Evolutionary conservation across 805 yeast species (phyloP).

Genomic region (Teunomyces tritomae): DNA sequence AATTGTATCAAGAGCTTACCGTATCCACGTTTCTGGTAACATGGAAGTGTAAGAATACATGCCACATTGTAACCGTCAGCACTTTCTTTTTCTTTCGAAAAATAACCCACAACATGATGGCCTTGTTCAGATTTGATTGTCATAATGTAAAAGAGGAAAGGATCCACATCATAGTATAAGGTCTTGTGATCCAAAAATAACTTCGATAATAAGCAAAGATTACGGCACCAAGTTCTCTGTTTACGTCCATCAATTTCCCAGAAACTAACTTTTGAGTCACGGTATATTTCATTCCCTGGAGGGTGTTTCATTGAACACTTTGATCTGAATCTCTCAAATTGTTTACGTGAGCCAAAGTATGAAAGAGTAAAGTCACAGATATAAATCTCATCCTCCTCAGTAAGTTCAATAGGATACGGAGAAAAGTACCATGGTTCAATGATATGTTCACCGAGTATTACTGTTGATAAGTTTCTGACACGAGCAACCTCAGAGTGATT

Average conservation of each 20-base stretch:
- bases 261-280: conserved; percentile 89
- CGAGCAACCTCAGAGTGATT: conserved; percentile 80
- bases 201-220: conserved; percentile 85
- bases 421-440: conserved; percentile 99
- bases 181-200: conserved; percentile 94
- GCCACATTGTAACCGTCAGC: conserved; percentile 96
- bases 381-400: conserved; percentile 86
- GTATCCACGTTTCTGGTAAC: conserved; percentile 92
- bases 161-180: conserved; percentile 95
- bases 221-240: conserved; percentile 97
- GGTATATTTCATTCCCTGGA: conserved; percentile 95
- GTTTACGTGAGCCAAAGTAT: conserved; percentile 85
- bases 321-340: conserved; percentile 85
- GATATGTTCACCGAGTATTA: conserved; percentile 84
- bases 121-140: conserved; percentile 85
- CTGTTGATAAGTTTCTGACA: conserved; percentile 75
- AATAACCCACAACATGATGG: conserved; percentile 94
- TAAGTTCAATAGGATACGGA: conserved; percentile 92
- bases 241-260: conserved; percentile 97
- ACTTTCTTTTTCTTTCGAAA: conserved; percentile 94
- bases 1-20: conserved; percentile 91
- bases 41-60: conserved; percentile 93
- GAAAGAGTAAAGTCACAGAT: conserved; percentile 89
- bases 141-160: conserved; percentile 95
- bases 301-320: conserved; percentile 93